Conservation (phyloP, 345 rosid genomes). For the Geranium brycei region DNA sequence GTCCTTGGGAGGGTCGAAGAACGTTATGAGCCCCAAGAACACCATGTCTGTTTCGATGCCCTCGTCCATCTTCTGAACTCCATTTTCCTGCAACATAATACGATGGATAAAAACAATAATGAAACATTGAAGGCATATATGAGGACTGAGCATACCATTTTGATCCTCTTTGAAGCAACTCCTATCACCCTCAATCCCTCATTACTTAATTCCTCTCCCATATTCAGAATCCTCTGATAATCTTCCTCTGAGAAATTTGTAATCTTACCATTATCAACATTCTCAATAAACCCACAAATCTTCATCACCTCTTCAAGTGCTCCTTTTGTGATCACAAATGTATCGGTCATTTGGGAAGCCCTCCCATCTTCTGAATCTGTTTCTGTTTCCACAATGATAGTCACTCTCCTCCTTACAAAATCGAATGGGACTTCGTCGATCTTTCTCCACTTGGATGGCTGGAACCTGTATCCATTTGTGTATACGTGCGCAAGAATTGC, state of each 20-base stretch:
- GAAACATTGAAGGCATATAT: too few relatives aligned
- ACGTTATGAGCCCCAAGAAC: conserved; percentile 48
- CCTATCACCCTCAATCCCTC: conserved; percentile 44
- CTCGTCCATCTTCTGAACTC: neutral
- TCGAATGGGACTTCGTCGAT: conserved; percentile 58
- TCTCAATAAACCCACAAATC: conserved; percentile 40
- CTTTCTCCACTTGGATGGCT: conserved; percentile 51
- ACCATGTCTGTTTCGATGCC: conserved; percentile 43
- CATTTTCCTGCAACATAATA: conserved; percentile 22
- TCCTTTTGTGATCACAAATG: conserved; percentile 47
- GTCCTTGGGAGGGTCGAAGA: conserved; percentile 68
- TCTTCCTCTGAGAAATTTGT: conserved; percentile 27
- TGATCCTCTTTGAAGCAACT: conserved; percentile 40
- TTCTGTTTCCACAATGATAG: conserved; percentile 37
- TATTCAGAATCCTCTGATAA: conserved; percentile 26
- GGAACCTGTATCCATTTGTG: conserved; percentile 51
- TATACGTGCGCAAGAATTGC: conserved; percentile 57
- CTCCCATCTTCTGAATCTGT: conserved; percentile 14
- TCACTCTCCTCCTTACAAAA: conserved; percentile 42
- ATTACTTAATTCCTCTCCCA: conserved; percentile 43
- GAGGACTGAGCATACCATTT: conserved; percentile 17
- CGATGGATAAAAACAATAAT: neutral
- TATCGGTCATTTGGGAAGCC: conserved; percentile 9
- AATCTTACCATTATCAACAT: conserved; percentile 17
- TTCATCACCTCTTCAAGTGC: conserved; percentile 56